Percentiles rank a stretch among this genome's conserved stretches.
Evolutionary conservation across 2,329 filamentous ascomycete species (phyloP).

Genomic region (Fusarium stilboides): DNA sequence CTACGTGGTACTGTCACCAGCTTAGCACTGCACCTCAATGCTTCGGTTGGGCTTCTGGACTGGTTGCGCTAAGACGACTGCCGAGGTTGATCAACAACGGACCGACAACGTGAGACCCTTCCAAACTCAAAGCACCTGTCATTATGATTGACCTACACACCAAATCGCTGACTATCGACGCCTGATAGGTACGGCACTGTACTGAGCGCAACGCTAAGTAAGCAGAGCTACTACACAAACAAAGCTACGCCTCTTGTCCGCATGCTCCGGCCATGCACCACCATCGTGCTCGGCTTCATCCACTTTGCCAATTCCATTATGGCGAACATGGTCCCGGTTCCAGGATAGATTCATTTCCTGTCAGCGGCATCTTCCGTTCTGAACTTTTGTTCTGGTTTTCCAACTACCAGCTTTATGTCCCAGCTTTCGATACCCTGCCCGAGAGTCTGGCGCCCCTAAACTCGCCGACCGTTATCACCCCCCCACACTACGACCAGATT

Average conservation of each 20-base stretch:
- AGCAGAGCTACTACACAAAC: constrained; percentile 11
- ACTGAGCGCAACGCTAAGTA: constrained; percentile 12
- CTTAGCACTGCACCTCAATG: constrained; percentile 23
- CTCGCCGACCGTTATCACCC: constrained; percentile 38
- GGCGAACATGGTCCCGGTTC: constrained; percentile 33
- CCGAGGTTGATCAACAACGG: constrained; percentile 35
- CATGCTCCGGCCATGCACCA: constrained; percentile 26
- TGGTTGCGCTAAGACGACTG: constrained; percentile 29
- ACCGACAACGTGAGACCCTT: constrained; percentile 33
- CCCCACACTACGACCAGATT: constrained; percentile 50
- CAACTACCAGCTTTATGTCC: constrained; percentile 21
- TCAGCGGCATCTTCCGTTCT: constrained; percentile 35
- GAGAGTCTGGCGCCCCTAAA: constrained; percentile 40
- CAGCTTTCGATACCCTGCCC: constrained; percentile 38
- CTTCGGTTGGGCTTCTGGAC: constrained; percentile 38
- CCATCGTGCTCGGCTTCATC: constrained; percentile 31
- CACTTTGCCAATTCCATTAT: constrained; percentile 32
- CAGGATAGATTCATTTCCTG: constrained; percentile 36
- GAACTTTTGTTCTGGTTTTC: constrained; percentile 29
- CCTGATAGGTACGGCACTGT: neutral
- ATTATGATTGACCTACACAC: neutral
- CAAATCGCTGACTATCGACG: neutral
- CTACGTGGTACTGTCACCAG: constrained; percentile 4
- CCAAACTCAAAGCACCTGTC: constrained; percentile 16
- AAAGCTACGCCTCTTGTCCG: constrained; percentile 32